These are phyloP conservation scores for Bremia lactucae DNA, from an alignment of 352 stramenopile species.

Conservation along the genomic window DNA sequence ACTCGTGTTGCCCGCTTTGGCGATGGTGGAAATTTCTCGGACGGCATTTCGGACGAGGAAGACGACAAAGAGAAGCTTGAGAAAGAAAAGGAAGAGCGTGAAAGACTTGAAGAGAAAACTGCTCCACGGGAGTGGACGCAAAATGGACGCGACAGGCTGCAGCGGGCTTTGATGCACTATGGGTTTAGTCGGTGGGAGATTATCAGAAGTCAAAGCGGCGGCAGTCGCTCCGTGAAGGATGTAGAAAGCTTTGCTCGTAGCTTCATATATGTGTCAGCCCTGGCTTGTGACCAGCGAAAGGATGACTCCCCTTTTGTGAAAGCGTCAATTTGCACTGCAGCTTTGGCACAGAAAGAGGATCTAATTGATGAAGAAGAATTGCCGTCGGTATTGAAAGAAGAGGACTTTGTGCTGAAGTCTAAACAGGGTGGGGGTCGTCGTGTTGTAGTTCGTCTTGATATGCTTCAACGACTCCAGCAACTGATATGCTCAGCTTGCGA, in stretches of 20 bases:
- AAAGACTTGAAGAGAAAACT: constrained; percentile 52
- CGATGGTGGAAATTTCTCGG: constrained; percentile 45
- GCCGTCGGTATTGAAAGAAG: constrained; percentile 69
- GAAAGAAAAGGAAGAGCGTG: constrained; percentile 39
- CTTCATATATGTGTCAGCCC: constrained; percentile 79
- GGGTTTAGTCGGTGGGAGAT: constrained; percentile 83
- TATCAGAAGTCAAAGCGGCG: constrained; percentile 78
- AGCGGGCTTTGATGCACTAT: constrained; percentile 83
- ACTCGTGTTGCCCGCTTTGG: constrained; percentile 81
- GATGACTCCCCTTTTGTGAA: constrained; percentile 82
- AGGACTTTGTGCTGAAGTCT: constrained; percentile 80
- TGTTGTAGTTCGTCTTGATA: constrained; percentile 77
- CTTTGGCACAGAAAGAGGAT: constrained; percentile 50
- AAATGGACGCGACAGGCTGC: constrained; percentile 74
- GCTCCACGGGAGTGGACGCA: constrained; percentile 77
- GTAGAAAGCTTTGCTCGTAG: constrained; percentile 76
- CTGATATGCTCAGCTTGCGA: constrained; percentile 52
- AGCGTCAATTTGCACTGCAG: constrained; percentile 53
- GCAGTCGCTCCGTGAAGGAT: constrained; percentile 74
- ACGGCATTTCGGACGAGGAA: constrained; percentile 61
- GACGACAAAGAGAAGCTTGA: constrained; percentile 34
- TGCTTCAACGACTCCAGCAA: constrained; percentile 66
- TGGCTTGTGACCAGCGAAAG: constrained; percentile 64
- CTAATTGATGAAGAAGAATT: constrained; percentile 70
- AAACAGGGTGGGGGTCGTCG: constrained; percentile 78